Percentiles rank a stretch among this genome's conserved stretches.
Evolutionary conservation across 2,329 filamentous ascomycete genomes (phyloP).

Genomic region (Zymoseptoria tritici): DNA sequence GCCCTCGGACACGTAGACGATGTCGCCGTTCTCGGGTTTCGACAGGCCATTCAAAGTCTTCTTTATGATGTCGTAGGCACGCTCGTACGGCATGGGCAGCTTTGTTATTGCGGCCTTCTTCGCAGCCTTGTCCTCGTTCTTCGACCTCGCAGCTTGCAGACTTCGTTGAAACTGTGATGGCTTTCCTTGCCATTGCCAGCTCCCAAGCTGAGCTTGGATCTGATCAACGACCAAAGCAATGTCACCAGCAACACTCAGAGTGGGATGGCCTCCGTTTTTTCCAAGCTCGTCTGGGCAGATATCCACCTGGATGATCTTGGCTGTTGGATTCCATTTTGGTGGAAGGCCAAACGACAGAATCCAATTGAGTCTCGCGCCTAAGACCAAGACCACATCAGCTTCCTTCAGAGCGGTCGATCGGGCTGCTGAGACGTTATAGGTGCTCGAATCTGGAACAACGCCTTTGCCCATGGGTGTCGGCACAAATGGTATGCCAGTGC

Average conservation of each 20-base stretch:
- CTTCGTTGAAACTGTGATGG: constrained; percentile 29
- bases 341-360: constrained; percentile 50
- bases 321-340: constrained; percentile 46
- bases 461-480: constrained; percentile 55
- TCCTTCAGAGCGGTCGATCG: constrained; percentile 47
- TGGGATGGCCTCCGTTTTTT: constrained; percentile 42
- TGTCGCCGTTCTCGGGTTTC: constrained; percentile 38
- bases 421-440: constrained; percentile 46
- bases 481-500: constrained; percentile 47
- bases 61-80: constrained; percentile 48
- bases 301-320: constrained; percentile 50
- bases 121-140: constrained; percentile 42
- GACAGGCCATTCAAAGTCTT: constrained; percentile 40
- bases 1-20: constrained; percentile 52
- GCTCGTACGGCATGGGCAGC: constrained; percentile 43
- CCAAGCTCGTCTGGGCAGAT: constrained; percentile 49
- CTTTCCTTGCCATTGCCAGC: constrained; percentile 38
- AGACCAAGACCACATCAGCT: constrained; percentile 49
- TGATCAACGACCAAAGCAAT: constrained; percentile 44
- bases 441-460: constrained; percentile 47
- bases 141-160: constrained; percentile 32
- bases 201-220: constrained; percentile 35
- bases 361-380: constrained; percentile 52
- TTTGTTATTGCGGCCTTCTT: constrained; percentile 36
- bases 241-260: constrained; percentile 46